Conservation (phyloP, 148 eudicot species). For the Rheum nobile region DNA sequence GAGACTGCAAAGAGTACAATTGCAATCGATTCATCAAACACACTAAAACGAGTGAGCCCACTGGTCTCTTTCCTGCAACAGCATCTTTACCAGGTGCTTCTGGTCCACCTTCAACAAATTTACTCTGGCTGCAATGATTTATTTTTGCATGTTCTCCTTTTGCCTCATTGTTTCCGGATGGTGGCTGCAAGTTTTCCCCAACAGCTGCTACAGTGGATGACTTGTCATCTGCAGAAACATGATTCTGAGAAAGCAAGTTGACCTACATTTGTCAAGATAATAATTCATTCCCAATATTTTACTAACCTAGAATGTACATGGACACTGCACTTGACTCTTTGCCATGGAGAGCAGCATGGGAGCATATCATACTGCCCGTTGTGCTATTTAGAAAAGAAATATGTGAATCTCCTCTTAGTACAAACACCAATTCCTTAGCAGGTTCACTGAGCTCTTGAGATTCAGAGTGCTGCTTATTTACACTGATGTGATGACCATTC, state of each 20-base stretch:
- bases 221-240: conserved; percentile 40
- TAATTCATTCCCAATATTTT: conserved; percentile 2
- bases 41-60: conserved; percentile 49
- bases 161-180: conserved; percentile 29
- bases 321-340: conserved; percentile 52
- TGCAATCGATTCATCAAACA: conserved; percentile 48
- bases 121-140: conserved; percentile 19
- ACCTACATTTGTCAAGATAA: background rate
- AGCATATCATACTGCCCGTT: conserved; percentile 45
- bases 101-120: conserved; percentile 15
- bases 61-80: conserved; percentile 20
- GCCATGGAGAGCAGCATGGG: conserved; percentile 24
- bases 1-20: conserved; percentile 46
- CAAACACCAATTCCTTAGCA: conserved; percentile 33
- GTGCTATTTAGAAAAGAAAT: conserved; percentile 42
- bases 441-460: conserved; percentile 20
- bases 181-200: conserved; percentile 18
- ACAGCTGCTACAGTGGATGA: conserved; percentile 33
- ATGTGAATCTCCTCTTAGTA: conserved; percentile 45
- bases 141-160: conserved; percentile 22
- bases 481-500: conserved; percentile 14
- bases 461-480: conserved; percentile 27
- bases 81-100: conserved; percentile 18
- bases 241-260: conserved; percentile 9
- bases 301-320: conserved; percentile 72